Evolutionary conservation across 306 rosid genomes (phyloP), one percentile per base, ranked within the genome.

Genomic region (Cicer bijugum): DNA sequence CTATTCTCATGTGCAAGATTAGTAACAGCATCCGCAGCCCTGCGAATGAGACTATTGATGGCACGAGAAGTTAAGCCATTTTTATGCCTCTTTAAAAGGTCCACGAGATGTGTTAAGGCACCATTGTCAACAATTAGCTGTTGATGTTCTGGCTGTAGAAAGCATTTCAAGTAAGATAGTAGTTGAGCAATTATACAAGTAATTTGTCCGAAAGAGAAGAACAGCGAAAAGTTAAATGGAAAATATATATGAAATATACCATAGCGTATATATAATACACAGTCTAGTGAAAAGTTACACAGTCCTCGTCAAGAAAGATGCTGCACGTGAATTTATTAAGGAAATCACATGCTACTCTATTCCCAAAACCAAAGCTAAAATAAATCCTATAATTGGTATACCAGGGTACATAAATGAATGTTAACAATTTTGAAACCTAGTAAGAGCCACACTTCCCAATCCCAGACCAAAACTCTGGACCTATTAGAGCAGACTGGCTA

Each of bases 1-100:
- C 99, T 89, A 76, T 94, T 94, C 84, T 94, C 99, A 76, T 94
- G 99, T 75, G 99, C 99, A 74, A 94, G 99, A 80, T 94, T 94
- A 64, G 99, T 94, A 66, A 91, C 78, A 14, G 99, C 99, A 81
- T 94, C 99, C n/a, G 99, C 97, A 79, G 99, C 95, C 77, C 99
- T 88, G 65, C 99, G 97, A 83, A 91, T 94, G 73, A 91, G 96
- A 58, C 97, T 91, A 65, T 85, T 87, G 65, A 91, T 83, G 69
- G 96, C 91, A 37, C 99, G 91, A 69, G 88, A 85, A 51, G 82
- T 23, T 39, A 83, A 72, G 73, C 85, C 71, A 74, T 82, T 80
- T 71, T 75, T 87, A 72, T 86, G 90, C 85, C 99, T 89, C 91
- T 94, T 89, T 45, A 94, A 84, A 74, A 94, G 87, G 78, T 83